Conservation (phyloP, 2,329 filamentous ascomycete genomes). For the Fusarium lateritium region DNA sequence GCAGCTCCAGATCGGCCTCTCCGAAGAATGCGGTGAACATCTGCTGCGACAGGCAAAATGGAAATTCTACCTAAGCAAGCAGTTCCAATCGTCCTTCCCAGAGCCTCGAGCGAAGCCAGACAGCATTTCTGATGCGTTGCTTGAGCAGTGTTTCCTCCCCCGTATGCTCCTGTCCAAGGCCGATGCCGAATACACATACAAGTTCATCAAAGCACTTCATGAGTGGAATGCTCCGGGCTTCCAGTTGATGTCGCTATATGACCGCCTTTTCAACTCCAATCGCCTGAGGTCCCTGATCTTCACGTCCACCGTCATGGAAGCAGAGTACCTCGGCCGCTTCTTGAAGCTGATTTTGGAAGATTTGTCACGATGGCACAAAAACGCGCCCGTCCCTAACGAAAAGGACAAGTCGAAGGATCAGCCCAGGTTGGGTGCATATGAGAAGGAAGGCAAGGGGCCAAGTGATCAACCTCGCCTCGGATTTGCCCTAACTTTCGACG, state of each 20-base stretch:
- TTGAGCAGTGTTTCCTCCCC: conserved; percentile 95
- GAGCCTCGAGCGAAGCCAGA: conserved; percentile 74
- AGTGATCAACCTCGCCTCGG: conserved; percentile 75
- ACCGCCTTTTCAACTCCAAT: conserved; percentile 87
- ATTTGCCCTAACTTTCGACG: conserved; percentile 81
- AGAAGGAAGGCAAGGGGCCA: conserved; percentile 77
- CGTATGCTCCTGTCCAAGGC: conserved; percentile 85
- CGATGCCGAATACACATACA: conserved; percentile 91
- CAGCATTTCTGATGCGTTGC: conserved; percentile 79
- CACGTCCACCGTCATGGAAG: conserved; percentile 89
- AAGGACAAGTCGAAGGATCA: conserved; percentile 58
- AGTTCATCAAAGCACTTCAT: conserved; percentile 90
- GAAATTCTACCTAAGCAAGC: conserved; percentile 78
- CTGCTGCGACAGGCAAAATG: conserved; percentile 77
- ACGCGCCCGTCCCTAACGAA: conserved; percentile 69
- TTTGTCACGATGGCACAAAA: conserved; percentile 86
- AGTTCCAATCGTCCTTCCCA: conserved; percentile 85
- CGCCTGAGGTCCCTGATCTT: conserved; percentile 87
- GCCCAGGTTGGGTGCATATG: conserved; percentile 80
- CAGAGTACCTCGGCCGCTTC: conserved; percentile 93
- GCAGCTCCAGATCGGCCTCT: conserved; percentile 77
- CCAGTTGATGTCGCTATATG: conserved; percentile 85
- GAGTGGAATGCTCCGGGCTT: conserved; percentile 88
- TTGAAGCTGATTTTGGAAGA: conserved; percentile 86
- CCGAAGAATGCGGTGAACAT: conserved; percentile 81